Evolutionary conservation across 73 alveolate genomes (phyloP).

Genomic region (Effrenium voratum): DNA sequence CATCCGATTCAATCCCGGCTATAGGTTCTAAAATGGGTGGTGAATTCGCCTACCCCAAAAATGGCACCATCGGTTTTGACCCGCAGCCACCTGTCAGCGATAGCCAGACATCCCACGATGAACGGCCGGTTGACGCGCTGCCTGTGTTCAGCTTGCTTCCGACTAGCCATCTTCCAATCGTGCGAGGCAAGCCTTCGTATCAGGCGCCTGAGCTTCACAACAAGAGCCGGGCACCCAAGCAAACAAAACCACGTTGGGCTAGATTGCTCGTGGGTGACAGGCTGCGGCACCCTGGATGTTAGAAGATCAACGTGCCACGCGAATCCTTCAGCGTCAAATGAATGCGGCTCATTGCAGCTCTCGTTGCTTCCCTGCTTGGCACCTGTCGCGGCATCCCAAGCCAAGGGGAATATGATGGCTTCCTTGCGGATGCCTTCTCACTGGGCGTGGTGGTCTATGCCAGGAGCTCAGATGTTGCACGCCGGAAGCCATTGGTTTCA

Average conservation of each 20-base stretch:
- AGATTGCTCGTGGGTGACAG: neutral
- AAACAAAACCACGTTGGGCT: too few relatives aligned
- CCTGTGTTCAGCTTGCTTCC: too few relatives aligned
- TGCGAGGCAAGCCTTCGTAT: constrained; percentile 73
- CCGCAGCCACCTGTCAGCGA: too few relatives aligned
- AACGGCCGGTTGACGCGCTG: too few relatives aligned
- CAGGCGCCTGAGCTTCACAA: constrained; percentile 83
- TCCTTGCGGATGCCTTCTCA: constrained; percentile 71
- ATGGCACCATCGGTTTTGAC: too few relatives aligned
- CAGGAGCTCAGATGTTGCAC: neutral
- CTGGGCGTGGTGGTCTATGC: constrained; percentile 90
- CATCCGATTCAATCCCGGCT: too few relatives aligned
- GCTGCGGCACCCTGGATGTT: neutral
- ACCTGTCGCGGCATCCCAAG: neutral
- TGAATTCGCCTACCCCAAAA: too few relatives aligned
- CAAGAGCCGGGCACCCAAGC: constrained; percentile 8
- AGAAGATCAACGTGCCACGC: neutral
- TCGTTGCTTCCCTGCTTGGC: neutral
- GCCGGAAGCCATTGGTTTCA: too few relatives aligned
- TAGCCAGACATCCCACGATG: too few relatives aligned
- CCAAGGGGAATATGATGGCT: constrained; percentile 85
- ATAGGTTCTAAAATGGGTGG: too few relatives aligned
- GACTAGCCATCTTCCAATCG: too few relatives aligned
- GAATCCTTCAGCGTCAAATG: neutral
- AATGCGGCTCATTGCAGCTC: neutral